These are phyloP conservation scores for Apiospora malaysiana DNA, from an alignment of 2,329 filamentous ascomycete species.

Conservation along the genomic window DNA sequence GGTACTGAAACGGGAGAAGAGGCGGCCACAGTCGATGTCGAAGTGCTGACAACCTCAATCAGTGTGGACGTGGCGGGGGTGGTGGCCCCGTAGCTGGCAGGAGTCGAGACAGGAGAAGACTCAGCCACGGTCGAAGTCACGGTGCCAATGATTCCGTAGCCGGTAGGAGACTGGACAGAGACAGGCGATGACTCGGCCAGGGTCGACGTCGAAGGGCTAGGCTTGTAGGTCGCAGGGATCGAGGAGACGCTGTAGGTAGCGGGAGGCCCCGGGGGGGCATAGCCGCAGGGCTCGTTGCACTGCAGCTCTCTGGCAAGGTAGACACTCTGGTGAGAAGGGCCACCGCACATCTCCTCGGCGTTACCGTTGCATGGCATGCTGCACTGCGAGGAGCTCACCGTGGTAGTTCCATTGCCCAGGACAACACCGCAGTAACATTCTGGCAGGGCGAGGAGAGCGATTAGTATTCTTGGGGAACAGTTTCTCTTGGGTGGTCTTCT, in stretches of 20 bases:
- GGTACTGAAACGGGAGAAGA: too few relatives aligned
- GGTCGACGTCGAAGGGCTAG: not conserved
- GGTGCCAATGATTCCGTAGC: not conserved
- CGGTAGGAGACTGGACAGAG: not conserved
- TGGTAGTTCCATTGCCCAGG: slow-evolving; percentile 52
- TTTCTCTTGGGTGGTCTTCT: not conserved
- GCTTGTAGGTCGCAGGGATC: slow-evolving; percentile 1
- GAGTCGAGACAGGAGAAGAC: not conserved
- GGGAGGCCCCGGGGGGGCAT: slow-evolving; percentile 24
- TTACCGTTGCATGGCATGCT: slow-evolving; percentile 59
- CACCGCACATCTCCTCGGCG: slow-evolving; percentile 48
- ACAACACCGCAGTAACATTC: slow-evolving; percentile 60
- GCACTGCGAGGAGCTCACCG: slow-evolving; percentile 49
- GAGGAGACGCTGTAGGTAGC: slow-evolving; percentile 4
- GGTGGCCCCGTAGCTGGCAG: not conserved
- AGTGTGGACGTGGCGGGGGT: not conserved
- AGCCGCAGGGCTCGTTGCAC: slow-evolving; percentile 52
- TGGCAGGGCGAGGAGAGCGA: slow-evolving; percentile 28
- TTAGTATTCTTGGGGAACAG: not conserved
- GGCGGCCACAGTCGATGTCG: too few relatives aligned
- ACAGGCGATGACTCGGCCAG: not conserved
- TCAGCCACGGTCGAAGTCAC: not conserved
- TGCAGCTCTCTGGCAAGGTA: slow-evolving; percentile 56
- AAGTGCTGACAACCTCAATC: not conserved
- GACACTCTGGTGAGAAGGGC: slow-evolving; percentile 47